phyloP scores from a whole-genome alignment of 495 filamentous ascomycete genomes.

The Hypoxylon cercidicola region DNA sequence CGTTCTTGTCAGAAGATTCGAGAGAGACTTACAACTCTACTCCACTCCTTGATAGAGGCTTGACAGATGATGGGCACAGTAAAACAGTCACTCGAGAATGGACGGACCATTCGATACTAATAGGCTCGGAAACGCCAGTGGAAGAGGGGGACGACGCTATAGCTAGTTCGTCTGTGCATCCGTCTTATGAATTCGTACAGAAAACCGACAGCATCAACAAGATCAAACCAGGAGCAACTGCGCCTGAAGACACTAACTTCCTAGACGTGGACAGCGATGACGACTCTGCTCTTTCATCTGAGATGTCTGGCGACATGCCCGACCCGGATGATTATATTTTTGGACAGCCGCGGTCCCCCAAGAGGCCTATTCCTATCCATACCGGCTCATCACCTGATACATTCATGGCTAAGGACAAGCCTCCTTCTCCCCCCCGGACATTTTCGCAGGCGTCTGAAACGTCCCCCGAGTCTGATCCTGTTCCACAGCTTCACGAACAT shows the following conservation, averaged over 20 bases:
- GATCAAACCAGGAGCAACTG: constrained; percentile 44
- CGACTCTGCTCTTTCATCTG: constrained; percentile 81
- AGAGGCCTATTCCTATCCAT: constrained; percentile 36
- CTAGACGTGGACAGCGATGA: constrained; percentile 74
- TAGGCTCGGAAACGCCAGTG: constrained; percentile 46
- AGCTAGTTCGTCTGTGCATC: constrained; percentile 43
- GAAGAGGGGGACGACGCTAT: constrained; percentile 45
- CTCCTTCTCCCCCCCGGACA: constrained; percentile 83
- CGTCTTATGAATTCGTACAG: constrained; percentile 61
- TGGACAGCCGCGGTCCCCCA: constrained; percentile 42
- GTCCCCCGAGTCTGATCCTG: constrained; percentile 48
- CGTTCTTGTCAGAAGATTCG: constrained; percentile 61
- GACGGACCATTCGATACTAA: constrained; percentile 58
- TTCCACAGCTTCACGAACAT: constrained; percentile 51
- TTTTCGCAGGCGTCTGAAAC: constrained; percentile 68
- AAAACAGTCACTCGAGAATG: constrained; percentile 54
- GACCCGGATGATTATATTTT: constrained; percentile 58
- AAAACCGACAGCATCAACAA: constrained; percentile 57
- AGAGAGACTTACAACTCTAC: constrained; percentile 76
- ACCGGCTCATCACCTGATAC: constrained; percentile 48
- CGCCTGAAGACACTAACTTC: constrained; percentile 65
- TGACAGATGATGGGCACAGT: constrained; percentile 66
- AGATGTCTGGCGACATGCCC: constrained; percentile 76
- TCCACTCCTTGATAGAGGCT: constrained; percentile 77
- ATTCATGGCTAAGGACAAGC: constrained; percentile 53